Conservation (phyloP, 371 early-diverging fungal species). For the Funneliformis caledonium region DNA sequence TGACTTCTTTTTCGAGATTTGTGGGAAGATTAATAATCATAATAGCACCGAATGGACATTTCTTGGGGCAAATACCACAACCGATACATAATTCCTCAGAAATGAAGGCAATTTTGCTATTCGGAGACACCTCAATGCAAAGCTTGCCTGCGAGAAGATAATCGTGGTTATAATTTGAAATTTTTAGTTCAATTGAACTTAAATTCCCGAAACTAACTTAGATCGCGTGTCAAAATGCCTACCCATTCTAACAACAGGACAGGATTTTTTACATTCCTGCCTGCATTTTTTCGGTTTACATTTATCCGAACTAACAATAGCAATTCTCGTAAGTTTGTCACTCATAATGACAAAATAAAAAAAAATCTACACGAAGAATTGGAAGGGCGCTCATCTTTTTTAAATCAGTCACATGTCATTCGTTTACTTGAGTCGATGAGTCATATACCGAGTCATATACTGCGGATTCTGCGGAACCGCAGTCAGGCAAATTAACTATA, state of each 20-base stretch:
- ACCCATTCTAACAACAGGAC: constrained; percentile 67
- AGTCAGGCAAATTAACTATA: not conserved
- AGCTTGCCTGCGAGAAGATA: constrained; percentile 81
- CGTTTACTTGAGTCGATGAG: too few relatives aligned
- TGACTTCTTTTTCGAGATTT: constrained; percentile 94
- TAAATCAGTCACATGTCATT: too few relatives aligned
- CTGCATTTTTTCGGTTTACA: constrained; percentile 99
- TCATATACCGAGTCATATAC: not conserved
- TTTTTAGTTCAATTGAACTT: not conserved
- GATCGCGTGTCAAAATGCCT: constrained; percentile 20
- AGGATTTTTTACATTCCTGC: constrained; percentile 88
- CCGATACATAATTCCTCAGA: constrained; percentile 99
- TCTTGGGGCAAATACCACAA: constrained; percentile 99
- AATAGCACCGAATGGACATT: constrained; percentile 99
- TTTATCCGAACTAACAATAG: constrained; percentile 96
- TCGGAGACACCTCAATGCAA: constrained; percentile 91
- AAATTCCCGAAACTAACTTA: not conserved
- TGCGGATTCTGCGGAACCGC: not conserved
- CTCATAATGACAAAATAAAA: constrained; percentile 52
- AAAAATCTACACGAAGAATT: not conserved
- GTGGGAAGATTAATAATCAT: constrained; percentile 99
- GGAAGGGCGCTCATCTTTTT: too few relatives aligned
- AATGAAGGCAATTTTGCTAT: constrained; percentile 89
- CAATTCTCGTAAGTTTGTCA: constrained; percentile 89
- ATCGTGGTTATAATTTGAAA: constrained; percentile 23